A percentile compares a stretch with the other conserved stretches of the same genome.
These are phyloP conservation scores for Spongispora temasekensis DNA, from an alignment of 1,284 basidiomycete species.

Conservation along the genomic window DNA sequence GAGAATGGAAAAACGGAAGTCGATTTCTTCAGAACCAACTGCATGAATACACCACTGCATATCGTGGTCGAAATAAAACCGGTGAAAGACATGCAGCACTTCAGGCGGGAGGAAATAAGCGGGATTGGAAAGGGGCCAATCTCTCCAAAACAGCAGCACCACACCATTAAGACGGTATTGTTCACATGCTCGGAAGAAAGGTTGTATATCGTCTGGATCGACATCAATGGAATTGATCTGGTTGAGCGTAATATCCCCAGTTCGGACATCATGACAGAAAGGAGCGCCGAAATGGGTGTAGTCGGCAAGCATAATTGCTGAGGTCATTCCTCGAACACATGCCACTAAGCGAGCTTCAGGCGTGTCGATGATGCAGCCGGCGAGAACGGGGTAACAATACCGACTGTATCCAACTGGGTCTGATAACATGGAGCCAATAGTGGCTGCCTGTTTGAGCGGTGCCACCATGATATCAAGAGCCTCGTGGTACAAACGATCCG, in stretches of 20 bases:
- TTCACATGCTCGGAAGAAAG: not conserved
- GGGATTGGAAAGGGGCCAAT: not conserved
- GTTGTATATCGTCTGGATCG: not conserved
- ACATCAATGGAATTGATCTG: not conserved
- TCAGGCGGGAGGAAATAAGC: not conserved
- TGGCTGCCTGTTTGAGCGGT: not conserved
- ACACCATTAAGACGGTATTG: not conserved
- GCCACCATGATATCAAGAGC: not conserved
- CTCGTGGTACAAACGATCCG: not conserved
- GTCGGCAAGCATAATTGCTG: not conserved
- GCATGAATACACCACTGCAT: not conserved
- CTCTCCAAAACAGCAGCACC: not conserved
- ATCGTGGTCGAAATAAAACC: not conserved
- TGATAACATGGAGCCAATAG: not conserved
- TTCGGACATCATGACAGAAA: not conserved
- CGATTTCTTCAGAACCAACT: not conserved
- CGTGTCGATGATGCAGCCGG: not conserved
- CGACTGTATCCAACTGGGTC: not conserved
- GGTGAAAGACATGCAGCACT: not conserved
- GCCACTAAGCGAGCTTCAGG: not conserved
- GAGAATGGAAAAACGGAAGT: not conserved
- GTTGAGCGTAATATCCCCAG: not conserved
- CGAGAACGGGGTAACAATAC: not conserved
- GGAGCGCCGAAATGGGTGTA: not conserved
- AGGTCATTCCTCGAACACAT: not conserved